Evolutionary conservation across 345 rosid species (phyloP), one percentile per base, ranked within the genome.

Genomic region (Passiflora organensis): DNA sequence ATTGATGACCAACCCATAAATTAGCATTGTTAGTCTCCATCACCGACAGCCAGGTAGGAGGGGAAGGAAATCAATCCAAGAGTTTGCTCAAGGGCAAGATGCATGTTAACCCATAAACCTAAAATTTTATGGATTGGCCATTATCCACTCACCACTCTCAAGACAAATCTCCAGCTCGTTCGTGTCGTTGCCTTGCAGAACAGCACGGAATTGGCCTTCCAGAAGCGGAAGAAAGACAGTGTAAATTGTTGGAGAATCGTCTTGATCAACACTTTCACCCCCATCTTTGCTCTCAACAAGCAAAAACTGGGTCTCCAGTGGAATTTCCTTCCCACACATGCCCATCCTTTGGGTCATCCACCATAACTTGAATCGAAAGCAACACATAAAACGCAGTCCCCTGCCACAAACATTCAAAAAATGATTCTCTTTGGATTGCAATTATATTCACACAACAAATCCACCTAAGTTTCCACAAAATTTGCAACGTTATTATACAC

Each of bases 301-400:
- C 91, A 93, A 52, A 71, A 93, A 93, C 61, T 93, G 97, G 28
- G 99, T 93, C 84, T 93, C 99, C 82, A 93, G 70, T 19, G 97
- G 99, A 57, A 93, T 69, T 12, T 93, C 99, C 74, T 68, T 86
- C 43, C 99, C 99, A 69, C 79, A 77, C 20, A 53, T 80, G 48
- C 97, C 99, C 97, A 86, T 89, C 54, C 96, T 86, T 71, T 89
- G 99, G n/a, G 97, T 89, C 99, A 93, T 93, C 99, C 99, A 93
- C 99, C 99, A 89, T 54, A 89, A 72, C 56, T 93, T 93, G 80
- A 93, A 93, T 15, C 99, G 94, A 82, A 93, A 93, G 53, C 82
- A 82, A 38, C 96, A 83, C 87, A 89, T 56, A 37, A 89, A 85
- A 12, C 85, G 87, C 25, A 83, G 82, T 68, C 78, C 95, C 81